Evolutionary conservation across 805 yeast genomes (phyloP).

Genomic region (Suhomyces faveliae): DNA sequence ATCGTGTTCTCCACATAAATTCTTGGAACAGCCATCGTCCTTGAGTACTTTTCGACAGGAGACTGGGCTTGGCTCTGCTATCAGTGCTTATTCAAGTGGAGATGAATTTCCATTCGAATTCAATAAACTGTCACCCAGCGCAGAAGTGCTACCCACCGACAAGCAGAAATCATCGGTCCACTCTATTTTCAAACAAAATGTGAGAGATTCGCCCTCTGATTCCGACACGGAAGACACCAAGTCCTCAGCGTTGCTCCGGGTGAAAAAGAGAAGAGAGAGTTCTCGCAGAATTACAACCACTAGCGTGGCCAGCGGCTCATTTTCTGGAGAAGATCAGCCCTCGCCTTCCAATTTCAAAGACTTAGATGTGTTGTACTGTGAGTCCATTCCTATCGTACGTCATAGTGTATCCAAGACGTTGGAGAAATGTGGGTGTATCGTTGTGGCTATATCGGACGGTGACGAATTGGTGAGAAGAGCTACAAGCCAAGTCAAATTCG

Average conservation of each 20-base stretch:
- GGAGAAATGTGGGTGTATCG: constrained; percentile 73
- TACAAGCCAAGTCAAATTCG: constrained; percentile 81
- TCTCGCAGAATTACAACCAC: constrained; percentile 31
- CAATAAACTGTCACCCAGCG: constrained; percentile 12
- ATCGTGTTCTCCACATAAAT: constrained; percentile 29
- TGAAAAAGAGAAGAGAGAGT: constrained; percentile 55
- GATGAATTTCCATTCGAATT: constrained; percentile 24
- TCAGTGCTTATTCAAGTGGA: constrained; percentile 31
- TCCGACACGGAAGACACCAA: constrained; percentile 66
- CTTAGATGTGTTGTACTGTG: constrained; percentile 77
- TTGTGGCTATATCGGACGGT: constrained; percentile 72
- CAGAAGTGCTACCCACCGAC: constrained; percentile 7
- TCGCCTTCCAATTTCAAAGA: constrained; percentile 18
- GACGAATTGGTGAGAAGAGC: constrained; percentile 81
- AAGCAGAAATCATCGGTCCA: constrained; percentile 22
- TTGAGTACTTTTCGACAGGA: constrained; percentile 25
- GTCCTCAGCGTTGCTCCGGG: constrained; percentile 49
- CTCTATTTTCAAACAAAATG: constrained; percentile 27
- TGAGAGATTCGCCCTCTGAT: constrained; percentile 48
- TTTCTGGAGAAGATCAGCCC: constrained; percentile 7
- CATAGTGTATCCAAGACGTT: constrained; percentile 63
- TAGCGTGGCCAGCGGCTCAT: neutral
- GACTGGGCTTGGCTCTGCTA: constrained; percentile 26
- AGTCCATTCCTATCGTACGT: constrained; percentile 80
- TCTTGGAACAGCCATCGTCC: constrained; percentile 15